Conservation (phyloP, 257 asterid species). For the Nicotiana attenuata region DNA sequence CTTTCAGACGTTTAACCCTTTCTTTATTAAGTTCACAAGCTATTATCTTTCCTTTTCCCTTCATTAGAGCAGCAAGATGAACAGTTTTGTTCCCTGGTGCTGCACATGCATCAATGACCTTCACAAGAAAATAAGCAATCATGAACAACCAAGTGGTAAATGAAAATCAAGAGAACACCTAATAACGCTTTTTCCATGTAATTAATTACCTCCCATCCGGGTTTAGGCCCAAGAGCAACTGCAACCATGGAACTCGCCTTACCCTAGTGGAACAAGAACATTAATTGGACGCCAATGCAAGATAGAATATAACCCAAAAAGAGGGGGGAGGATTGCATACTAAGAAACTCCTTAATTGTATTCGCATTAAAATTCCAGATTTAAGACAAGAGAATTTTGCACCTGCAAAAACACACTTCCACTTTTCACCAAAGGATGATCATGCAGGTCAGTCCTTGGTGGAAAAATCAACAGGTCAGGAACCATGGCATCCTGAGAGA, state of each 20-base stretch:
- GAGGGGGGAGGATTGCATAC: not conserved
- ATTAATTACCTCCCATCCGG: constrained; percentile 82
- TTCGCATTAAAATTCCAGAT: not conserved
- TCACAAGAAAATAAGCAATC: constrained; percentile 24
- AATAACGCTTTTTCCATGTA: not conserved
- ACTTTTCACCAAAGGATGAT: constrained; percentile 66
- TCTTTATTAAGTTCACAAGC: constrained; percentile 88
- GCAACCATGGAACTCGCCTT: constrained; percentile 98
- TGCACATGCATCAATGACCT: constrained; percentile 96
- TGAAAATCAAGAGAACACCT: not conserved
- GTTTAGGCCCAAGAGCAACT: constrained; percentile 67
- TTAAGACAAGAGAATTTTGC: not conserved
- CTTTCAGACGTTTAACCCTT: constrained; percentile 59
- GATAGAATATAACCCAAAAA: not conserved
- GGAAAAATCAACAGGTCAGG: constrained; percentile 75
- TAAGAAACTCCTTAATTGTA: not conserved
- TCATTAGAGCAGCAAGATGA: constrained; percentile 90
- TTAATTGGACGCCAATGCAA: not conserved
- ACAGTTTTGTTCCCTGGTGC: constrained; percentile 98
- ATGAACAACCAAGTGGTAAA: constrained; percentile 6
- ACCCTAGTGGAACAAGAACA: constrained; percentile 39
- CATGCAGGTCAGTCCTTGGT: constrained; percentile 83
- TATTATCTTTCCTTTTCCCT: constrained; percentile 69
- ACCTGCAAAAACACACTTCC: constrained; percentile 90
- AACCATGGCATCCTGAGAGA: constrained; percentile 63